Percentiles rank a stretch among this genome's conserved stretches.
Conservation (phyloP, 345 rosid genomes). For the Cardamine resedifolia region DNA sequence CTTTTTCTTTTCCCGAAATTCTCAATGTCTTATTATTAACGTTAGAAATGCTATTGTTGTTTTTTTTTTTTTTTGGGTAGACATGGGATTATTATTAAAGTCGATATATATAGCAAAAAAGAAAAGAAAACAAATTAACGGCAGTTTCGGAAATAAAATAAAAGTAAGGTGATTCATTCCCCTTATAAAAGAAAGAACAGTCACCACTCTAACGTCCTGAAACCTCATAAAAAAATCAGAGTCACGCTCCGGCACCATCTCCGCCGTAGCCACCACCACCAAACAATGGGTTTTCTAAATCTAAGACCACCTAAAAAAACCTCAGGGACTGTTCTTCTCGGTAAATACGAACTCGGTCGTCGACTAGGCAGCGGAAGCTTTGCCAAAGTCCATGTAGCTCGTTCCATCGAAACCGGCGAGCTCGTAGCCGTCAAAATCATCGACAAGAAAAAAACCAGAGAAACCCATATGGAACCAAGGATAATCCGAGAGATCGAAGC, state of each 20-base stretch:
- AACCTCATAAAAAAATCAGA: background rate
- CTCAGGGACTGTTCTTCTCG: constrained; percentile 46
- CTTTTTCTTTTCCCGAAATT: background rate
- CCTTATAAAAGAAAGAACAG: constrained; percentile 15
- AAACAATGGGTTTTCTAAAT: constrained; percentile 20
- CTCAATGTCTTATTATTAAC: too few relatives aligned
- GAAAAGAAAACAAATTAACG: background rate
- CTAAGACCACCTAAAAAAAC: background rate
- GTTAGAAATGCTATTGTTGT: background rate
- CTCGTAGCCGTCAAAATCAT: constrained; percentile 71
- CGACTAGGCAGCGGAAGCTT: constrained; percentile 75
- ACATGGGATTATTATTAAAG: background rate
- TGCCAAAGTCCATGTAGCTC: constrained; percentile 68
- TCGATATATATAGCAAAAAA: background rate
- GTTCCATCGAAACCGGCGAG: constrained; percentile 41
- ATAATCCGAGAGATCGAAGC: constrained; percentile 75
- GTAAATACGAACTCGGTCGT: constrained; percentile 63
- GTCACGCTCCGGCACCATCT: background rate
- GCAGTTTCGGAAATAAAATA: background rate
- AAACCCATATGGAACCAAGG: constrained; percentile 48
- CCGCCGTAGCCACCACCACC: background rate
- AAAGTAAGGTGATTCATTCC: background rate
- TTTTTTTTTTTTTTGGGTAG: background rate
- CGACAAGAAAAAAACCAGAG: constrained; percentile 44
- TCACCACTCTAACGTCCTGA: constrained; percentile 3